phyloP scores from a whole-genome alignment of 2,329 filamentous ascomycete genomes.

The Byssochlamys sp. region DNA sequence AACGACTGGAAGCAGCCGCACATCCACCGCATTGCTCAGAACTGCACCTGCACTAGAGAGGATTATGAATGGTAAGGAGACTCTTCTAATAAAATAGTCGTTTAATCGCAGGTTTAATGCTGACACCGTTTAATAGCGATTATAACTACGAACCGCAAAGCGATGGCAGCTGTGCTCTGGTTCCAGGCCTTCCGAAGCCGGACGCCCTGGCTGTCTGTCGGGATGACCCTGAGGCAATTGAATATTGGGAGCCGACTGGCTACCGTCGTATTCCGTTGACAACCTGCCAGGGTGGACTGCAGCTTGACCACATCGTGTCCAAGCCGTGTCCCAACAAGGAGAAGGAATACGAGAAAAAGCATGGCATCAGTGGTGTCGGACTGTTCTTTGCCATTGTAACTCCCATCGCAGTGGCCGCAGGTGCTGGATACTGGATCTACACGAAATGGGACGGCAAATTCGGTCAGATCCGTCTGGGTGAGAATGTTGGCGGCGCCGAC shows the following conservation, averaged over 20 bases:
- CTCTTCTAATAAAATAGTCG: not conserved
- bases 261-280: slow-evolving; percentile 84
- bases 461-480: slow-evolving; percentile 82
- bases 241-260: slow-evolving; percentile 77
- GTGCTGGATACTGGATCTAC: slow-evolving; percentile 75
- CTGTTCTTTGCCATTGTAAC: slow-evolving; percentile 79
- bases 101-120: not conserved
- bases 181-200: slow-evolving; percentile 59
- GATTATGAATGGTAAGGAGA: slow-evolving; percentile 81
- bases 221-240: slow-evolving; percentile 56
- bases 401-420: slow-evolving; percentile 61
- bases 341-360: slow-evolving; percentile 68
- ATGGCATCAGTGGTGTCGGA: slow-evolving; percentile 58
- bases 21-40: slow-evolving; percentile 58
- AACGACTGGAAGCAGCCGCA: slow-evolving; percentile 65
- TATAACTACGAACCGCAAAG: slow-evolving; percentile 81
- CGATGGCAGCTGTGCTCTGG: slow-evolving; percentile 67
- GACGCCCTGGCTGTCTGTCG: slow-evolving; percentile 51
- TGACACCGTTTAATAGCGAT: slow-evolving; percentile 47
- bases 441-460: slow-evolving; percentile 80
- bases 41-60: slow-evolving; percentile 72
- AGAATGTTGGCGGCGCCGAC: slow-evolving; percentile 32
- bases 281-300: slow-evolving; percentile 67
- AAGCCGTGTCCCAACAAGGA: slow-evolving; percentile 69
- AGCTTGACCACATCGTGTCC: slow-evolving; percentile 59